These are phyloP conservation scores for Starmerella stigmatis DNA, from an alignment of 805 yeast species.

Conservation along the genomic window DNA sequence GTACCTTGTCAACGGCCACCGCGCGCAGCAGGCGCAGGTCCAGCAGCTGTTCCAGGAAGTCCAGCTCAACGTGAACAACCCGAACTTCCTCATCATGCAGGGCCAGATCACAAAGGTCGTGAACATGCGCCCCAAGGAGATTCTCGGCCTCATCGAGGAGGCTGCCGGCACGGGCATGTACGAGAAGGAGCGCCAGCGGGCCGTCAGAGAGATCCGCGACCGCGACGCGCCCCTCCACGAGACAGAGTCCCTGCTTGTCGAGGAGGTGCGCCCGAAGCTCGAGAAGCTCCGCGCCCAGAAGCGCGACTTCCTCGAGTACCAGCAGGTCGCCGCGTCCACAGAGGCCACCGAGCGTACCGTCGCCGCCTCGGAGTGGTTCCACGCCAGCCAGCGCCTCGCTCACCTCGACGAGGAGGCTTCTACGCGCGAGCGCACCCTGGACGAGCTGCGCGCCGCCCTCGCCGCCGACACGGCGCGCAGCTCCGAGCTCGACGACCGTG, in stretches of 20 bases:
- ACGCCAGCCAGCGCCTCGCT: constrained; percentile 5
- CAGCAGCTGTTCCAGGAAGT: constrained; percentile 85
- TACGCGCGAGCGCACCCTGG: constrained; percentile 23
- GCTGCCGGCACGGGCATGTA: constrained; percentile 97
- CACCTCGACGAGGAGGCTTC: constrained; percentile 8
- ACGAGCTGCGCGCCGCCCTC: constrained; percentile 26
- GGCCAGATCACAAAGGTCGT: constrained; percentile 95
- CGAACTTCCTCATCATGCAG: constrained; percentile 96
- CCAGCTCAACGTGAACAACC: constrained; percentile 90
- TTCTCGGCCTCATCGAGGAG: constrained; percentile 84
- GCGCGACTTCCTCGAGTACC: constrained; percentile 72
- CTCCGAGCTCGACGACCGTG: constrained; percentile 3
- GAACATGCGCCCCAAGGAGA: constrained; percentile 90
- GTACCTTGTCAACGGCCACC: constrained; percentile 87
- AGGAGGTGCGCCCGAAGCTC: constrained; percentile 88
- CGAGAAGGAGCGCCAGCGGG: constrained; percentile 85
- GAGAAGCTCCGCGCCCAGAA: constrained; percentile 73
- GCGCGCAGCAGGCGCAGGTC: constrained; percentile 90
- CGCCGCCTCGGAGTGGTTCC: constrained; percentile 59
- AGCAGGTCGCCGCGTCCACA: constrained; percentile 68
- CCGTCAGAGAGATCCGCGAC: constrained; percentile 81
- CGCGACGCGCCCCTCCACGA: constrained; percentile 77
- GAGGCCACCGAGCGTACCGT: constrained; percentile 66
- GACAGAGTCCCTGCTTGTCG: constrained; percentile 58
- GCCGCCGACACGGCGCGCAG: background rate